phyloP scores from a whole-genome alignment of 345 rosid genomes.

The Limnanthes douglasii region DNA sequence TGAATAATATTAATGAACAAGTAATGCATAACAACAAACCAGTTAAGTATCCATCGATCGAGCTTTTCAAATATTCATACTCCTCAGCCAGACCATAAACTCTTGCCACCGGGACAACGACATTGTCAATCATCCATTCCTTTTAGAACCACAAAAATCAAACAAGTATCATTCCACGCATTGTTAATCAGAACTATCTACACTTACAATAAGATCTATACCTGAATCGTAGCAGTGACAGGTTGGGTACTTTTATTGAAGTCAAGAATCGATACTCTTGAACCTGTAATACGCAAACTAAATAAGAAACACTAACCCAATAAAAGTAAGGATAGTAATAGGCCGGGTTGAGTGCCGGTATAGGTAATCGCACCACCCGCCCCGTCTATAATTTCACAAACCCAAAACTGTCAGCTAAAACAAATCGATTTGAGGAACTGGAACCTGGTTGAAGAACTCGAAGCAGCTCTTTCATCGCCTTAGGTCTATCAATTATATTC shows the following conservation, averaged over 20 bases:
- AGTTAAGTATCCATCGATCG: slow-evolving; percentile 58
- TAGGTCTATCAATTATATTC: slow-evolving; percentile 46
- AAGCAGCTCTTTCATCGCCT: slow-evolving; percentile 50
- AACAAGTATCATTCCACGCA: slow-evolving; percentile 2
- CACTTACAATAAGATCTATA: slow-evolving; percentile 7
- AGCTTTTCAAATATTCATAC: slow-evolving; percentile 63
- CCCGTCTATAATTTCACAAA: too few species aligned
- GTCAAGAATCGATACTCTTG: slow-evolving; percentile 62
- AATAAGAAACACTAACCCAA: neutral
- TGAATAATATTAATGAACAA: too few species aligned
- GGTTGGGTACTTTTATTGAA: slow-evolving; percentile 53
- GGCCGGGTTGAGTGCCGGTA: too few species aligned
- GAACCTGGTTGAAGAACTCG: slow-evolving; percentile 75
- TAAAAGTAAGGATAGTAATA: too few species aligned
- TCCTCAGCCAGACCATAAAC: slow-evolving; percentile 56
- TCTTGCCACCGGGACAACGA: slow-evolving; percentile 72
- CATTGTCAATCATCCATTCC: slow-evolving; percentile 83
- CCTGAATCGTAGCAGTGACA: slow-evolving; percentile 49
- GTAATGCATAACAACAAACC: slow-evolving; percentile 52
- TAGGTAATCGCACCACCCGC: too few species aligned
- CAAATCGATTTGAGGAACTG: neutral
- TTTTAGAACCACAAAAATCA: slow-evolving; percentile 11
- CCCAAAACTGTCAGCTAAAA: neutral
- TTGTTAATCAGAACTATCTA: neutral
- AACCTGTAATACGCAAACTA: slow-evolving; percentile 28